Evolutionary conservation across 495 filamentous ascomycete species (phyloP), one percentile per base, ranked within the genome.

Genomic region (Aspergillus avenaceus): DNA sequence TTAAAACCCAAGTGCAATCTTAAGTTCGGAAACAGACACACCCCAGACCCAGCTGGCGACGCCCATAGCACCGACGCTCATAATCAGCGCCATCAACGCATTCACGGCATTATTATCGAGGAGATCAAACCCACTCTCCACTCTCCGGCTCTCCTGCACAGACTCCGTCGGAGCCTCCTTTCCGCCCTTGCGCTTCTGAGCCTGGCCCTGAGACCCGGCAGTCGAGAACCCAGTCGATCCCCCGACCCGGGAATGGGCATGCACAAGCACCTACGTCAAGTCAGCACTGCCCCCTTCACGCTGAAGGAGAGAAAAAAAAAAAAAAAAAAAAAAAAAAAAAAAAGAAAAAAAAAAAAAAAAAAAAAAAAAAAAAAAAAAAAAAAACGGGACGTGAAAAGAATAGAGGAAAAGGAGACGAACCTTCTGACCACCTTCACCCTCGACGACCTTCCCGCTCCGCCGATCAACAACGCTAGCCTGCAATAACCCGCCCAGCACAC

Each of bases 91-190:
- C 91, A 96, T 97, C 22, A 90, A 60, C 19, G 95, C 73, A 62
- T 98, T 98, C 50, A 98, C 91, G 22, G 82, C 85, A 62, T 98
- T 98, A 58, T 98, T 98, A 62, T 93, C 89, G 52, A 97, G 70
- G 57, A 93, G 61, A 54, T 95, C 88, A 60, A 69, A 72, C 7
- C 88, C 91, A 46, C 73, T 86, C 60, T 85, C 88, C 9, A 90
- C 69, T 24, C 83, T 78, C 11, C 90, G 75, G 49, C 86, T 91
- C 54, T 84, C 81, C 54, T 80, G 81, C 18, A 56, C 56, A 8
- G 34, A 14, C 18, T 53, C 47, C 4, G 43, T 59, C 8, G 40
- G 18, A 41, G 48, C 45, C 8, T 11, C 58, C 51, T 32, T 46
- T 49, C 8, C 14, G 8, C 16, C 34, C 12, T 19, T 32, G 3